A percentile compares a stretch with the other conserved stretches of the same genome.
Conservation (phyloP, 1,284 basidiomycete genomes). For the Puccinia triticina region DNA sequence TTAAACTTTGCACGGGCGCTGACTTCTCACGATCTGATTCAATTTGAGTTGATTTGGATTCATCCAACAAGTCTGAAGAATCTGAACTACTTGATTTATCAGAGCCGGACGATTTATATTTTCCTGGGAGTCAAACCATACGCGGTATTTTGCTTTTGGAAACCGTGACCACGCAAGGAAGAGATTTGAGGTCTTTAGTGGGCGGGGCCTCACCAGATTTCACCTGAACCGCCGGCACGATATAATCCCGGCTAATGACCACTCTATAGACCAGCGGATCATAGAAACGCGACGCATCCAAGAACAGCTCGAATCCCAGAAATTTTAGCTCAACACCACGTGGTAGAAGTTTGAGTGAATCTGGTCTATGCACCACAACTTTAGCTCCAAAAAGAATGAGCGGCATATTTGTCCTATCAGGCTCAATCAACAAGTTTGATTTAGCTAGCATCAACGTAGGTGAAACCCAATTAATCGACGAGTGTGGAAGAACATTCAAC, state of each 20-base stretch:
- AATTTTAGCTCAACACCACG: no score
- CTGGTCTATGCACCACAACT: no score
- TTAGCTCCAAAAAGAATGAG: constrained; percentile 24
- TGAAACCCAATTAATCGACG: neutral
- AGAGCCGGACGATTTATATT: no score
- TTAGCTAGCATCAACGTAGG: neutral
- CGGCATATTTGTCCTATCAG: neutral
- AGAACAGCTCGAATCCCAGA: constrained; percentile 12
- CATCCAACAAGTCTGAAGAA: no score
- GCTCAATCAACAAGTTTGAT: neutral
- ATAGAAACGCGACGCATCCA: neutral
- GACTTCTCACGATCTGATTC: no score
- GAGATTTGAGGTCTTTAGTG: neutral
- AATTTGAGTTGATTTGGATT: no score
- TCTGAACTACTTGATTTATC: no score
- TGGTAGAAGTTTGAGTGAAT: no score
- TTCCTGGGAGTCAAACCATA: neutral
- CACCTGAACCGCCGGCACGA: neutral
- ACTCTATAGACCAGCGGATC: no score
- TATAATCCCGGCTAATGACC: constrained; percentile 21
- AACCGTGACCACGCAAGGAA: neutral
- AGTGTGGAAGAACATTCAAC: neutral
- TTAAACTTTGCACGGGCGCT: no score
- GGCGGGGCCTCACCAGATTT: neutral
- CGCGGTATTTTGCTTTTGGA: no score